Evolutionary conservation across 2,329 filamentous ascomycete genomes (phyloP).

Genomic region (Alternaria tenuissima): DNA sequence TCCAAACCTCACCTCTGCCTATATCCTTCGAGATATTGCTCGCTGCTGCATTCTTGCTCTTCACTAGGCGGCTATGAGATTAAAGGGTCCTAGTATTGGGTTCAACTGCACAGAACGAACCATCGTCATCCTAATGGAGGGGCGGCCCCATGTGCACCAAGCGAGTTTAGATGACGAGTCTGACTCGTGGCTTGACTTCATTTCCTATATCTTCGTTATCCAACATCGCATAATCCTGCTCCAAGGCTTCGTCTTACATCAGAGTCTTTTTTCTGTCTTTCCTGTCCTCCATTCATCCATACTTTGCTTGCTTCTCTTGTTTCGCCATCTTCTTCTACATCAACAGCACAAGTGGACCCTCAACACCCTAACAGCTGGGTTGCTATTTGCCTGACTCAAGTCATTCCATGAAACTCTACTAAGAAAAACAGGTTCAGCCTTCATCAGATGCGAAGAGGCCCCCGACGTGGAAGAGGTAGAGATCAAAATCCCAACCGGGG

Average conservation of each 20-base stretch:
- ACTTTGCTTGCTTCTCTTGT: slow-evolving; percentile 6
- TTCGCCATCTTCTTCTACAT: neutral
- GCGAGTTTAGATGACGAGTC: slow-evolving; percentile 36
- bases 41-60: slow-evolving; percentile 20
- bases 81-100: slow-evolving; percentile 40
- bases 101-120: slow-evolving; percentile 23
- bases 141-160: slow-evolving; percentile 31
- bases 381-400: slow-evolving; percentile 30
- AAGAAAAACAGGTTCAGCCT: slow-evolving; percentile 42
- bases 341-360: slow-evolving; percentile 19
- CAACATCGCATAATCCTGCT: slow-evolving; percentile 17
- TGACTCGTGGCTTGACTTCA: slow-evolving; percentile 49
- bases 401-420: slow-evolving; percentile 33
- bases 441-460: slow-evolving; percentile 50
- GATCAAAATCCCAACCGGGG: slow-evolving; percentile 40
- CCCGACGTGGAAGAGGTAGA: slow-evolving; percentile 47
- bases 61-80: slow-evolving; percentile 35
- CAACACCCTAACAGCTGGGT: slow-evolving; percentile 33
- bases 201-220: slow-evolving; percentile 38
- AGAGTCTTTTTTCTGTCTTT: slow-evolving; percentile 13
- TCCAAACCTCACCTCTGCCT: slow-evolving; percentile 44
- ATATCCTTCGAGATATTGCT: slow-evolving; percentile 30
- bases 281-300: slow-evolving; percentile 8
- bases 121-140: slow-evolving; percentile 18
- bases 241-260: slow-evolving; percentile 30